These are phyloP conservation scores for Pestalotiopsis sp. DNA, from an alignment of 2,329 filamentous ascomycete genomes.

Conservation along the genomic window DNA sequence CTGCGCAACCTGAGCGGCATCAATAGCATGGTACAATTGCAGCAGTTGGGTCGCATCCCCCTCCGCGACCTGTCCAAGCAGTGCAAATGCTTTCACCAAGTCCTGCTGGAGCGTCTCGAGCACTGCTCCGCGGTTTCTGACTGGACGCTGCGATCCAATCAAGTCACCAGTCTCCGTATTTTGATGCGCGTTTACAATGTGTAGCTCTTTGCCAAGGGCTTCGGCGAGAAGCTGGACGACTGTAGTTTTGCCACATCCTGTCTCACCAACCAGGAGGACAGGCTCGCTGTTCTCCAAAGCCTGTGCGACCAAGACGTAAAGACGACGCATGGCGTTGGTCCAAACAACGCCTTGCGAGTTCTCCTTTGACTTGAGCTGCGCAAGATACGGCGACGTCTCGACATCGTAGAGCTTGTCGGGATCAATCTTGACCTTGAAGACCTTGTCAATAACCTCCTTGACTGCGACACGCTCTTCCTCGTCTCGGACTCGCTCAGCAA, in stretches of 20 bases:
- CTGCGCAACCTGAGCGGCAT: constrained; percentile 41
- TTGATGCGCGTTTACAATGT: constrained; percentile 96
- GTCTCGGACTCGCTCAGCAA: constrained; percentile 93
- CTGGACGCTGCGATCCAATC: constrained; percentile 90
- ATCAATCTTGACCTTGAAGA: constrained; percentile 86
- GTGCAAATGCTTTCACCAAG: constrained; percentile 50
- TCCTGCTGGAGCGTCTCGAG: constrained; percentile 67
- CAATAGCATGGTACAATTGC: constrained; percentile 58
- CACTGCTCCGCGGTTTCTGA: constrained; percentile 80
- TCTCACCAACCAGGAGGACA: constrained; percentile 92
- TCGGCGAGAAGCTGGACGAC: constrained; percentile 92
- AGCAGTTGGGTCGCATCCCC: constrained; percentile 59
- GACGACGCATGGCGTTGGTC: constrained; percentile 90
- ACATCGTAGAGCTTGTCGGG: constrained; percentile 72
- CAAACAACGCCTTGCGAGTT: constrained; percentile 77
- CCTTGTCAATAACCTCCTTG: constrained; percentile 83
- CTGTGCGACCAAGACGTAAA: constrained; percentile 86
- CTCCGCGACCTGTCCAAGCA: constrained; percentile 41
- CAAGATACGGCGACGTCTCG: constrained; percentile 58
- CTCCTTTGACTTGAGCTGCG: constrained; percentile 44
- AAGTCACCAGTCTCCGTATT: constrained; percentile 98
- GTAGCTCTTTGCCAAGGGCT: constrained; percentile 72
- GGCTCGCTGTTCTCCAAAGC: constrained; percentile 91
- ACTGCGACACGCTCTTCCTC: constrained; percentile 83
- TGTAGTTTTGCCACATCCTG: constrained; percentile 96